Evolutionary conservation across 306 rosid species (phyloP), one percentile per base, ranked within the genome.

Genomic region (Clitoria ternatea): DNA sequence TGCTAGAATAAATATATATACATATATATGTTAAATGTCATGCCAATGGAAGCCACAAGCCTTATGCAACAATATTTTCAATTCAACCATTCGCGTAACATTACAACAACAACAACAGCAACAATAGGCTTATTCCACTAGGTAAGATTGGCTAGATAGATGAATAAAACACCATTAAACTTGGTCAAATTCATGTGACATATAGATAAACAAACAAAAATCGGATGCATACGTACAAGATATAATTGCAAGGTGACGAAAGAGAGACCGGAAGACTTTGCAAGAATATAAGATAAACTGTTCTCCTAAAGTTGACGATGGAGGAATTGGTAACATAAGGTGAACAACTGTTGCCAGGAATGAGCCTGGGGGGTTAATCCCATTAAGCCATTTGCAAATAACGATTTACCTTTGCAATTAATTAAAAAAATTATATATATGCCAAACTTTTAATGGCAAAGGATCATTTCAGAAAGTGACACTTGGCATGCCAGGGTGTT

Each of bases 261-360:
- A 54, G 19, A 60, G 17, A 42, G 12, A 13, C 48, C 15, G 19
- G 18, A 17, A 36, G 55, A 35, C 2, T 36, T 69, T 70, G 61
- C 78, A 70, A 70, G 55, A 55, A 47, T 22, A 57, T 39, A 17
- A 2, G 30, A 35, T 33, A 57, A 48, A 14, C 8, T 75, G 49
- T 4, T 12, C 24, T 35, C 52, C 30, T 2, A 13, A 30, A 29
- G 30, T 20, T 61, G 43, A 57, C 24, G 17, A 70, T 9, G 17
- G 43, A 56, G 50, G 26, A 62, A 61, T 44, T 64, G 42, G 61
- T 27, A 19, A 54, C 27, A 39, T 40, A 60, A 22, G 72, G 52
- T 45, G 48, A 75, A 65, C 52, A 66, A 79, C 29, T 39, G 79
- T 69, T 61, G 43, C 54, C 54, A 69, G 77, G 69, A 68, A 75